A percentile compares a stretch with the other conserved stretches of the same genome.
phyloP scores from a whole-genome alignment of 306 rosid genomes.

The Gillenia trifoliata region DNA sequence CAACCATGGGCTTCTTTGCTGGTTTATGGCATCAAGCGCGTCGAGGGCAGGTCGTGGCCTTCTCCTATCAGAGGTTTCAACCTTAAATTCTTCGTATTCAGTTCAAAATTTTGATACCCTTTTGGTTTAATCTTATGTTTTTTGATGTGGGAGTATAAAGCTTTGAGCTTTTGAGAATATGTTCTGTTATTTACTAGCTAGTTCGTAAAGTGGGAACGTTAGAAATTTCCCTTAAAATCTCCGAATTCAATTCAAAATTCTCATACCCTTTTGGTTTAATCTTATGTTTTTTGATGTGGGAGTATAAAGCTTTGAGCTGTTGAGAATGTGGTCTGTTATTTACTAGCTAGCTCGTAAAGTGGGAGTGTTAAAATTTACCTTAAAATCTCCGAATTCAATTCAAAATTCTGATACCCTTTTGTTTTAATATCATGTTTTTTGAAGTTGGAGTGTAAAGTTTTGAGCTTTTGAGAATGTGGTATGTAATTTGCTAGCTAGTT shows the following conservation, averaged over 20 bases:
- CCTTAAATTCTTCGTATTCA: background rate
- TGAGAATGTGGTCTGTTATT: background rate
- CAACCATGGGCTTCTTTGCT: constrained; percentile 99
- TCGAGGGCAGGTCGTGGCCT: constrained; percentile 94
- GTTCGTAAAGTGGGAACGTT: background rate
- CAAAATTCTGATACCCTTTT: background rate
- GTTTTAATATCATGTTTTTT: background rate
- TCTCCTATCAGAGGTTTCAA: constrained; percentile 71
- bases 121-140: background rate
- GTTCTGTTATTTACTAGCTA: background rate
- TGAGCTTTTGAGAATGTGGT: constrained; percentile 1
- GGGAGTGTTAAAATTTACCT: background rate
- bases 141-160: background rate
- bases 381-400: background rate
- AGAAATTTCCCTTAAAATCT: background rate
- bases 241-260: background rate
- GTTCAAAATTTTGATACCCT: background rate
- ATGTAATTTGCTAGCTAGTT: background rate
- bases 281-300: background rate
- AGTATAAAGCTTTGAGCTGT: background rate
- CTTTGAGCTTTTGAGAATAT: constrained; percentile 2
- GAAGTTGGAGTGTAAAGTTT: background rate
- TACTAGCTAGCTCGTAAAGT: background rate
- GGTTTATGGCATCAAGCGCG: constrained; percentile 79
- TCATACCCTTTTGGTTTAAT: background rate